These are phyloP conservation scores for Penstemon barbatus DNA, from an alignment of 257 asterid genomes.

Conservation along the genomic window DNA sequence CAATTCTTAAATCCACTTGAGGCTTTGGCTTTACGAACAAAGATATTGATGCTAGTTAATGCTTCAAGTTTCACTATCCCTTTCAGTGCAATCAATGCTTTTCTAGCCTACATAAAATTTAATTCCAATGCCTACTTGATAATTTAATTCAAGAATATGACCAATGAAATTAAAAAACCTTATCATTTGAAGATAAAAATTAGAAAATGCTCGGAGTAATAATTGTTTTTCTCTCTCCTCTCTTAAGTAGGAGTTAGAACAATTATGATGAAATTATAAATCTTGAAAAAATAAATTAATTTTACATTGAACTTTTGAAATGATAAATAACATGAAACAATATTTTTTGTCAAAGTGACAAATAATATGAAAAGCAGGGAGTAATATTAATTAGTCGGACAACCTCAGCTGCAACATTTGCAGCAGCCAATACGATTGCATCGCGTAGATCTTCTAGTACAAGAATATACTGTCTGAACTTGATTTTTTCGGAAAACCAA, in stretches of 20 bases:
- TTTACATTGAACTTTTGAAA: too few species aligned
- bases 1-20: not conserved
- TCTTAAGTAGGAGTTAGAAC: too few species aligned
- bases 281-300: too few species aligned
- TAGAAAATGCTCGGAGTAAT: too few species aligned
- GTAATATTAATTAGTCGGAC: constrained; percentile 56
- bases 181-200: too few species aligned
- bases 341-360: too few species aligned
- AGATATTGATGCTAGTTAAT: constrained; percentile 36
- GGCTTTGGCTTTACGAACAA: constrained; percentile 30
- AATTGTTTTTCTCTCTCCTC: too few species aligned
- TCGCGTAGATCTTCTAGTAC: constrained; percentile 55
- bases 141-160: not conserved
- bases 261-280: too few species aligned
- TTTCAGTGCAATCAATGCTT: constrained; percentile 75
- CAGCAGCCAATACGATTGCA: constrained; percentile 77
- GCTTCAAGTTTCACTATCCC: constrained; percentile 88
- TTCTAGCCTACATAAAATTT: constrained; percentile 52
- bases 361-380: too few species aligned
- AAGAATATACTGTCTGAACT: constrained; percentile 45
- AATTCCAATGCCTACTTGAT: too few species aligned
- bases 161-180: too few species aligned
- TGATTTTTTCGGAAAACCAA: constrained; percentile 56
- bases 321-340: too few species aligned
- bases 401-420: constrained; percentile 88